phyloP scores from a whole-genome alignment of 495 filamentous ascomycete genomes.

The Podospora fimiseda region DNA sequence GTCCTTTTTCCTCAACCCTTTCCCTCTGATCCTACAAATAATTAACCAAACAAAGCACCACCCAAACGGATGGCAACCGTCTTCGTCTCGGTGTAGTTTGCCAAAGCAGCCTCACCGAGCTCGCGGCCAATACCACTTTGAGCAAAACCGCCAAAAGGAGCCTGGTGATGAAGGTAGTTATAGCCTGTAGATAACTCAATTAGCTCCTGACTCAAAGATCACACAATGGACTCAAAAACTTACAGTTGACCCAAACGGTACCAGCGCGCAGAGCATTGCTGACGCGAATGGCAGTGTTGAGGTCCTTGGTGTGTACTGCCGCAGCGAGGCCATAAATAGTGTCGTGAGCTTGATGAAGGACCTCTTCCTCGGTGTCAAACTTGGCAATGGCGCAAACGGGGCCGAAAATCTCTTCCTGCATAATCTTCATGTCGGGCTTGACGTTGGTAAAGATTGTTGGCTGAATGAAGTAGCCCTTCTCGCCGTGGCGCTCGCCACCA shows the following conservation, averaged over 20 bases:
- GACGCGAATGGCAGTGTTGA: constrained; percentile 90
- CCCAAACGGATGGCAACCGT: constrained; percentile 42
- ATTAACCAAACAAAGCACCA: constrained; percentile 1
- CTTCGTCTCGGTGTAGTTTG: constrained; percentile 83
- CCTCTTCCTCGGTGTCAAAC: constrained; percentile 85
- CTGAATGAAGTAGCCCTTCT: constrained; percentile 94
- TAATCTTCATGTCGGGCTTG: constrained; percentile 88
- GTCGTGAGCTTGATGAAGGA: constrained; percentile 73
- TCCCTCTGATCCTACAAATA: too few relatives aligned
- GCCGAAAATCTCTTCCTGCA: constrained; percentile 98
- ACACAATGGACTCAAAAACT: constrained; percentile 8
- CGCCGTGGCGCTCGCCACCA: constrained; percentile 83
- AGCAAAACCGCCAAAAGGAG: constrained; percentile 91
- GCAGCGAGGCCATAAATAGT: constrained; percentile 83
- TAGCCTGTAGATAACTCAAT: constrained; percentile 23
- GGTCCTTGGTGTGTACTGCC: constrained; percentile 85
- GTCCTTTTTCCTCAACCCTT: too few relatives aligned
- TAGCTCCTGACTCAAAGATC: background rate
- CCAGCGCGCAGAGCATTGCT: constrained; percentile 76
- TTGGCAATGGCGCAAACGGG: constrained; percentile 91
- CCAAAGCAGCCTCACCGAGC: constrained; percentile 84
- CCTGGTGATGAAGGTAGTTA: constrained; percentile 71
- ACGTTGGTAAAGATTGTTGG: constrained; percentile 96
- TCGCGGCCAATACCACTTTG: constrained; percentile 90
- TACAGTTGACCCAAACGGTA: constrained; percentile 96